phyloP scores from a whole-genome alignment of 1,139 yeast genomes.

The Hansenula sp. region DNA sequence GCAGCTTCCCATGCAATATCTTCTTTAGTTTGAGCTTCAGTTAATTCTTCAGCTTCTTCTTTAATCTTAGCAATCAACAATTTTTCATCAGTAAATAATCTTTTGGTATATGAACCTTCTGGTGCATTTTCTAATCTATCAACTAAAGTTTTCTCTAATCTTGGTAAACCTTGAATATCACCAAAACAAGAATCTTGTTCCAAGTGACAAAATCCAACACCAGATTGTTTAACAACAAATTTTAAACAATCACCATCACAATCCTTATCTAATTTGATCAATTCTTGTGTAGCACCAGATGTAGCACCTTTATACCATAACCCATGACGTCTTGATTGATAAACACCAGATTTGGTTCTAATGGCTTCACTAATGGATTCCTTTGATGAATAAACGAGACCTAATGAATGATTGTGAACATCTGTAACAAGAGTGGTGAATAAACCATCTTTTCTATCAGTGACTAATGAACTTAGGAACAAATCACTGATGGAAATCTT shows the following conservation, averaged over 20 bases:
- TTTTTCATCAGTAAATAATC: slow-evolving; percentile 74
- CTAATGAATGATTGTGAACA: slow-evolving; percentile 61
- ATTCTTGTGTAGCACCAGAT: slow-evolving; percentile 87
- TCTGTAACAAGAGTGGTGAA: slow-evolving; percentile 84
- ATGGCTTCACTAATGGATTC: slow-evolving; percentile 82
- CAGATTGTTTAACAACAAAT: slow-evolving; percentile 78
- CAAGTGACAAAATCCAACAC: slow-evolving; percentile 90
- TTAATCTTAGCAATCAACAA: slow-evolving; percentile 80
- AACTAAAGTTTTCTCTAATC: slow-evolving; percentile 61
- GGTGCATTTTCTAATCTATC: slow-evolving; percentile 63
- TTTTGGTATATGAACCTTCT: slow-evolving; percentile 85
- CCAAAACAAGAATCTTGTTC: slow-evolving; percentile 81
- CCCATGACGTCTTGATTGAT: slow-evolving; percentile 86
- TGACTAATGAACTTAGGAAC: slow-evolving; percentile 52
- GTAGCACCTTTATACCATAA: slow-evolving; percentile 96
- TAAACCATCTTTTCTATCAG: slow-evolving; percentile 86
- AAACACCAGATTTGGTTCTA: slow-evolving; percentile 80
- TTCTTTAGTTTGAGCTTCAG: slow-evolving; percentile 65
- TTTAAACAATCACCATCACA: slow-evolving; percentile 92
- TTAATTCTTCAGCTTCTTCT: slow-evolving; percentile 95
- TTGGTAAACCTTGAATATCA: slow-evolving; percentile 53
- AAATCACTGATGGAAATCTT: slow-evolving; percentile 46
- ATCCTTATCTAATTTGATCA: slow-evolving; percentile 65
- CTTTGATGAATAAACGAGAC: slow-evolving; percentile 84
- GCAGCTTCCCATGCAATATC: slow-evolving; percentile 98